Percentiles rank a stretch among this genome's conserved stretches.
Conservation (phyloP, 306 rosid species). For the Prosopis cineraria region DNA sequence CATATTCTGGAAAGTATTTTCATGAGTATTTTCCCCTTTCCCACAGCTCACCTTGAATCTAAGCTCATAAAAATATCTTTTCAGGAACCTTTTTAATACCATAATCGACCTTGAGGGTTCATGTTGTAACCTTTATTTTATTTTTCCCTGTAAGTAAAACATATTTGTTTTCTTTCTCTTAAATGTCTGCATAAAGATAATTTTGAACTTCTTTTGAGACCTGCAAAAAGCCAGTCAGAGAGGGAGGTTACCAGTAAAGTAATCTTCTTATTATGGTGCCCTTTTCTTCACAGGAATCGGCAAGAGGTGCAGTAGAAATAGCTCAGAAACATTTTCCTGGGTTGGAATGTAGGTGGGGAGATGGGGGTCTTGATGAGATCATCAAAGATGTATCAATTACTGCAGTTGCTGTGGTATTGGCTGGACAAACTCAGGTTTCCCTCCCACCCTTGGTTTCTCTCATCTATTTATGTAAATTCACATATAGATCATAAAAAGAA, state of each 20-base stretch:
- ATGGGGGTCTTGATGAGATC: constrained; percentile 70
- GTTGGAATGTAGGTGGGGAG: constrained; percentile 78
- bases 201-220: neutral
- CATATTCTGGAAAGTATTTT: too few relatives aligned
- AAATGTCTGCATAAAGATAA: neutral
- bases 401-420: constrained; percentile 91
- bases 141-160: neutral
- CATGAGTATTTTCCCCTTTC: too few relatives aligned
- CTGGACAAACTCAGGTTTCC: constrained; percentile 86
- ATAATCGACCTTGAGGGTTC: neutral
- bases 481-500: neutral
- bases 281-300: constrained; percentile 57
- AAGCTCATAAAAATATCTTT: too few relatives aligned
- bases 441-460: neutral
- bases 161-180: neutral
- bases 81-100: neutral
- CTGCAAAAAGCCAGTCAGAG: neutral
- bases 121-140: neutral
- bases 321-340: constrained; percentile 58
- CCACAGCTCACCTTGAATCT: too few relatives aligned
- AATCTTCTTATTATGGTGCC: neutral
- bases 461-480: neutral
- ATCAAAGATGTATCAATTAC: constrained; percentile 57
- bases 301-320: constrained; percentile 63
- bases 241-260: neutral